Evolutionary conservation across 1,284 basidiomycete genomes (phyloP), one percentile per base, ranked within the genome.

Genomic region (Ganoderma lingzhi): DNA sequence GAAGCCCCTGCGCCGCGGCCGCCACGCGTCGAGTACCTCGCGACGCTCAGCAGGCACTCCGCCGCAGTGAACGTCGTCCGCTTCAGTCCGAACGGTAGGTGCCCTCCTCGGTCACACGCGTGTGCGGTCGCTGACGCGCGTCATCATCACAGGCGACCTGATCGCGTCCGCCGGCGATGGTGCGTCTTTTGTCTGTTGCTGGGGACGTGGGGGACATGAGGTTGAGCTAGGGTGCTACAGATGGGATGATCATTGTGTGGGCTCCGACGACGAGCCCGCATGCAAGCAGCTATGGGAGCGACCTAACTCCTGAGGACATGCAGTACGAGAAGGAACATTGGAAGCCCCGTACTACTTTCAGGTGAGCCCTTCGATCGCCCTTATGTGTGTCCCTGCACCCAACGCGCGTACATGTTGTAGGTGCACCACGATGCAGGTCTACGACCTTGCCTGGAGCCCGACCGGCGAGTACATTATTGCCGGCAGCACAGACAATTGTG

Each of bases 221-320:
- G 45, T 67, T 76, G 56, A 74, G 41, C 9, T 12, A 56, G 48
- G 28, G 44, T 23, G 68, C 55, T 68, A 44, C 72, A 97, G 97
- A 99, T 82, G 97, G 97, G 12, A 97, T 97, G 89, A 92, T 99
- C 70, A 94, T 99, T 64, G 91, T 99, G 28, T 99, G 97, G 97
- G 91, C 94, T 0, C 94, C 91, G 10, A 93, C 93, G 6, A 89
- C 90, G 45, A 90, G 87, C 45, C 91, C 93, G 0, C 90, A 91
- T 66, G 83, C 90, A 17, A 84, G 82, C 35, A 89, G 87, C 32
- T 97, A 96, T 78, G 95, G 94, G 30, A 93, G 89, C 74, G 91
- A 94, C 79, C 80, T 91, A 61, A 85, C 82, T 62, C 81, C 88
- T 0, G 95, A 96, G 71, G 96, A 98, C 70, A 72, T 92, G 37